Evolutionary conservation across 2,329 filamentous ascomycete genomes (phyloP), one percentile per base, ranked within the genome.

Genomic region (Didymosphaeria variabile): DNA sequence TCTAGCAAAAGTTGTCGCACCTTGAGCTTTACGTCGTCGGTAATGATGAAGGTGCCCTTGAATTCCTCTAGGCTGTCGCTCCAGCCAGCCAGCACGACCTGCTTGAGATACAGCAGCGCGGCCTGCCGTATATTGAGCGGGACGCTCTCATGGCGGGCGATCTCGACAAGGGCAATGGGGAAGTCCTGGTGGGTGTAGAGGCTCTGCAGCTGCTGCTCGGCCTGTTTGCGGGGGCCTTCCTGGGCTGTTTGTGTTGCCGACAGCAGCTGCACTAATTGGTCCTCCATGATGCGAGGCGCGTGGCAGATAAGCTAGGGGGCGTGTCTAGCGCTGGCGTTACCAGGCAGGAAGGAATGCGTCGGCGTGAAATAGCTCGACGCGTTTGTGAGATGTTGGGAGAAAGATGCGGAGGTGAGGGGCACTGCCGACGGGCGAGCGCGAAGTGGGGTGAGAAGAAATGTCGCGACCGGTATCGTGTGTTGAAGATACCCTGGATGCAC

Each of bases 231-330:
- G 59, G 91, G 89, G 58, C 82, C 88, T 78, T 94, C 90, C 61
- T 89, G 87, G 62, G 91, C 74, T 66, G 90, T 89, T 82, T 97
- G 93, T 53, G 94, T 97, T 80, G 93, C 92, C 73, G 90, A 88
- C 67, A 99, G 89, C 78, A 98, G 87, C 79, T 90, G 89, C 72
- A 95, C 89, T 79, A 99, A 88, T 84, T 97, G 90, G 82, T 96
- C 90, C 86, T 97, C 94, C 93, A 97, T 97, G 72, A 74, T 81
- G 75, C 29, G 31, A 55, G 34, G 40, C 19, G 60, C 46, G 44
- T 46, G n/a, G 56, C 46, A 52, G 47, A 42, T 8, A 36, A 42
- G 47, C 49, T 59, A 59, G 50, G 50, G 51, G 44, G 40, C 44
- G 31, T 31, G 46, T 56, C 56, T 60, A 60, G 58, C 58, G 58